phyloP scores from a whole-genome alignment of 352 stramenopile species.

The Globisporangium barbulae region DNA sequence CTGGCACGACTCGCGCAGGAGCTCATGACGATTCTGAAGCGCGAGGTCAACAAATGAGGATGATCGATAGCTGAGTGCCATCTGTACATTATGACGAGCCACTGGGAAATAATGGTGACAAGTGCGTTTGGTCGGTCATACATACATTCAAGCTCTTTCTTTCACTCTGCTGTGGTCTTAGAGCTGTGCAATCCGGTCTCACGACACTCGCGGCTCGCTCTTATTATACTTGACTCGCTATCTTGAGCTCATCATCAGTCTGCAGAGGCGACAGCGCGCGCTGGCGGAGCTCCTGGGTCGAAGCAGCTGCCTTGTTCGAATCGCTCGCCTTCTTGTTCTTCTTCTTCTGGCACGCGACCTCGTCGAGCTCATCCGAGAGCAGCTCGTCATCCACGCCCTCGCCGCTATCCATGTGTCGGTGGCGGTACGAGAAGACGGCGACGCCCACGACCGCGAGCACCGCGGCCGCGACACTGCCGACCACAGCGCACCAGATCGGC shows the following conservation, averaged over 20 bases:
- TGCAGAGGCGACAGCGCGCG: conserved; percentile 19
- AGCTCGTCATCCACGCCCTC: conserved; percentile 36
- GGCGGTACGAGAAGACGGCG: conserved; percentile 46
- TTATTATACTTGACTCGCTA: conserved; percentile 11
- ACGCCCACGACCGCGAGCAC: conserved; percentile 42
- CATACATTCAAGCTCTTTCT: neutral
- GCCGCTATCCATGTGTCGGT: conserved; percentile 26
- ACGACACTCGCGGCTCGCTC: neutral
- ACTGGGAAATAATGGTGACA: neutral
- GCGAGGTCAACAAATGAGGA: neutral
- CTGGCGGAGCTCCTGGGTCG: conserved; percentile 19
- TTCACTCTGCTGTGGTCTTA: neutral
- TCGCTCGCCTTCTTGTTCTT: conserved; percentile 6
- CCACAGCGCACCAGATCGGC: conserved; percentile 47
- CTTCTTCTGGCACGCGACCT: conserved; percentile 10
- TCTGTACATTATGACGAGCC: neutral
- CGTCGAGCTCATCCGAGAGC: conserved; percentile 24
- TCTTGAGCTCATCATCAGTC: conserved; percentile 13
- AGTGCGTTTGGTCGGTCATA: neutral
- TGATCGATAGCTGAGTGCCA: neutral
- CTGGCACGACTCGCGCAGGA: conserved; percentile 15
- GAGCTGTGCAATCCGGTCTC: neutral
- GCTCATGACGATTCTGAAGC: conserved; percentile 31
- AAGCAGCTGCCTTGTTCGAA: neutral
- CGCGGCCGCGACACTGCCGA: conserved; percentile 56